Evolutionary conservation across 306 rosid genomes (phyloP), one percentile per base, ranked within the genome.

Genomic region (Leucaena leucocephala): DNA sequence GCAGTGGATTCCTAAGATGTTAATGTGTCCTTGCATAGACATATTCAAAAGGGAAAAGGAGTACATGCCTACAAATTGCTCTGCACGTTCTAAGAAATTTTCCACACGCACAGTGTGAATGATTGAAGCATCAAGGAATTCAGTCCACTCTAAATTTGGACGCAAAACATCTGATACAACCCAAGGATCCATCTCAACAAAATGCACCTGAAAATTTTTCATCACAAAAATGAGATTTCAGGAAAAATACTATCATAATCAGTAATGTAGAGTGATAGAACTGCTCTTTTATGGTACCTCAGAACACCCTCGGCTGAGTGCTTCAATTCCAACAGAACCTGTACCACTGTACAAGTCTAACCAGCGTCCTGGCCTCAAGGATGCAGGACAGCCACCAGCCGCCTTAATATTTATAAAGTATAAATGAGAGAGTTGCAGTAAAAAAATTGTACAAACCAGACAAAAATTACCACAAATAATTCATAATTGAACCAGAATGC

Each of bases 161-260:
- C 86, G 88, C 72, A 95, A 83, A 76, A 95, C 96, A 78, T 93
- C 88, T 27, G 99, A 87, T 63, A 95, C 82, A 52, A 95, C 97
- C 99, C 99, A 95, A 64, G 98, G 98, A 86, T 91, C 99, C 98
- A 93, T 93, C 88, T 95, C 99, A 65, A 95, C 91, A 83, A 95
- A 95, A 80, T 95, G 99, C 58, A 88, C 99, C 98, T 95, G 80
- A 63, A 89, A 76, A 16, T 36, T 72, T 68, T 61, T 27, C 66
- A 81, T 48, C 63, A 74, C 22, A 42, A 14, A 64, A 71, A 35
- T 66, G 78, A 77, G 15, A 61, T n/a, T 71, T 55, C 42, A 49
- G 34, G 68, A 8, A n/a, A 68, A 71, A 36, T 8, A 27, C 68
- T 46, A 42, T 63, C 75, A 59, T 64, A 43, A 71, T 67, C 35